Evolutionary conservation across 1,139 yeast genomes (phyloP).

Genomic region (Candida neerlandica): DNA sequence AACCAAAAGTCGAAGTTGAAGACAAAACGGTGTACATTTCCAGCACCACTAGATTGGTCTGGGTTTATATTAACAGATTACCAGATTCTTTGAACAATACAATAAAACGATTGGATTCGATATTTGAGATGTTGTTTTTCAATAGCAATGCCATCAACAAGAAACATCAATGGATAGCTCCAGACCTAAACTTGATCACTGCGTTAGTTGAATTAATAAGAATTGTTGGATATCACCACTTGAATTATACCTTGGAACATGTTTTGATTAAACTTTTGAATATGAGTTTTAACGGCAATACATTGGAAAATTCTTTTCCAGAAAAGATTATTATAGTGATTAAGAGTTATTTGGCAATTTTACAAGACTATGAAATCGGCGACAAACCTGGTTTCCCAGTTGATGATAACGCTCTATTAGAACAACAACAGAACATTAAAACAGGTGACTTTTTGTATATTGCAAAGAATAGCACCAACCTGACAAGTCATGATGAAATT

Average conservation of each 20-base stretch:
- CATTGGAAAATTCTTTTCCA: slow-evolving; percentile 63
- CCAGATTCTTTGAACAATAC: slow-evolving; percentile 89
- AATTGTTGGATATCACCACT: slow-evolving; percentile 75
- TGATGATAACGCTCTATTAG: slow-evolving; percentile 41
- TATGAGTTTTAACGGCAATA: slow-evolving; percentile 54
- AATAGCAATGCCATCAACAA: slow-evolving; percentile 40
- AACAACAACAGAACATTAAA: slow-evolving; percentile 9
- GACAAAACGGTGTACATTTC: slow-evolving; percentile 67
- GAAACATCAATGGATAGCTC: slow-evolving; percentile 72
- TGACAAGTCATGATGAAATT: slow-evolving; percentile 72
- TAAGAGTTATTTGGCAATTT: slow-evolving; percentile 67
- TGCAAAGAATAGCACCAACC: slow-evolving; percentile 48
- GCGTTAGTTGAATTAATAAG: slow-evolving; percentile 74
- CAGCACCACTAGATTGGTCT: slow-evolving; percentile 71
- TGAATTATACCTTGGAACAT: slow-evolving; percentile 78
- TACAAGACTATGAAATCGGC: slow-evolving; percentile 60
- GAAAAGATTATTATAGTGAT: slow-evolving; percentile 74
- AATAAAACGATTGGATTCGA: slow-evolving; percentile 53
- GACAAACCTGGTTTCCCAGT: slow-evolving; percentile 78
- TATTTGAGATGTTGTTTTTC: slow-evolving; percentile 61
- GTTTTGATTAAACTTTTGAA: slow-evolving; percentile 65
- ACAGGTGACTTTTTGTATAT: slow-evolving; percentile 36
- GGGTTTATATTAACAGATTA: slow-evolving; percentile 89
- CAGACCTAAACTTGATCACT: slow-evolving; percentile 61
- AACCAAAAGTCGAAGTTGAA: slow-evolving; percentile 45